Evolutionary conservation across 129 eudicot species (phyloP).

Genomic region (Escallonia rubra): DNA sequence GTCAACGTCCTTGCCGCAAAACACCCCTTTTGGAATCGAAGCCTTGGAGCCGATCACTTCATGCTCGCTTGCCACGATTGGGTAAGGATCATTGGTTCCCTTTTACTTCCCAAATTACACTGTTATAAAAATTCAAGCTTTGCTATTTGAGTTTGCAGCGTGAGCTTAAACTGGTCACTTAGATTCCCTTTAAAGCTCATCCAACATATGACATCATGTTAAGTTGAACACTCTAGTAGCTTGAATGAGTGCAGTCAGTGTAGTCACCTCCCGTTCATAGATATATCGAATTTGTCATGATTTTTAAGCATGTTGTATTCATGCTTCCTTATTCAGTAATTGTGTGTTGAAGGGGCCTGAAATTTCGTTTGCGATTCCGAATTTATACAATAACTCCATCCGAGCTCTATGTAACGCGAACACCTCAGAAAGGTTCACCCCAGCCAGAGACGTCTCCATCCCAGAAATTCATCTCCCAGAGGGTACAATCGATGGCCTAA

Average conservation of each 20-base stretch:
- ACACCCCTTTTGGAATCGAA: conserved; percentile 60
- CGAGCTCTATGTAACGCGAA: conserved; percentile 56
- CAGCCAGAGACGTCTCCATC: conserved; percentile 44
- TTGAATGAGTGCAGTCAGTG: too few relatives aligned
- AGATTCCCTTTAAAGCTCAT: neutral
- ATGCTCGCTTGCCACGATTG: conserved; percentile 68
- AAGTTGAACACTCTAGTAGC: too few relatives aligned
- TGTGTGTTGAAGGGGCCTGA: conserved; percentile 37
- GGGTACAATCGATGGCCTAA: conserved; percentile 30
- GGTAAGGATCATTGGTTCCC: conserved; percentile 18
- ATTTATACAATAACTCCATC: conserved; percentile 37
- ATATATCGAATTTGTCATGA: too few relatives aligned
- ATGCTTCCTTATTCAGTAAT: too few relatives aligned
- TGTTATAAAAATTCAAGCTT: neutral
- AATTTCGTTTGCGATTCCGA: conserved; percentile 32
- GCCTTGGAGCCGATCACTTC: conserved; percentile 60
- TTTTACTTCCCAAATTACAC: neutral
- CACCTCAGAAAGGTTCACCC: conserved; percentile 45
- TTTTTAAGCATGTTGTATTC: too few relatives aligned
- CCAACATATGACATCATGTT: too few relatives aligned
- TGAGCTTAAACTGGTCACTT: neutral
- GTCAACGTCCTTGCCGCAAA: conserved; percentile 37
- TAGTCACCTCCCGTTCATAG: too few relatives aligned
- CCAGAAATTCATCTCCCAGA: conserved; percentile 39
- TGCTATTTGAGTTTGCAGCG: neutral